Conservation (phyloP, 2,329 filamentous ascomycete genomes). For the Aureobasidium leucospermi region DNA sequence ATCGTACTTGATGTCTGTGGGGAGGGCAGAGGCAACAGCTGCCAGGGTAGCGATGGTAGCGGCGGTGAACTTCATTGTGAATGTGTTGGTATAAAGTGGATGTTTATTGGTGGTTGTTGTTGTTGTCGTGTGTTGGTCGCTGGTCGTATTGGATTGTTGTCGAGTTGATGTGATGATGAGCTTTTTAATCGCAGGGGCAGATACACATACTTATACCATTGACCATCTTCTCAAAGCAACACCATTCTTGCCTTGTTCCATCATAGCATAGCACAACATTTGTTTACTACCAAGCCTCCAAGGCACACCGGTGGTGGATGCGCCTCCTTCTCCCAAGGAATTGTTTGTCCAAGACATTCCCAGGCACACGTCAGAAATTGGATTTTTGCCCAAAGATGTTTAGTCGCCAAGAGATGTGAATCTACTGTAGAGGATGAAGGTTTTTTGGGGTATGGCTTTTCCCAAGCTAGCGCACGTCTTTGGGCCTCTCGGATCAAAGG, state of each 20-base stretch:
- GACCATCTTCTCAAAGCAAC: too few species aligned
- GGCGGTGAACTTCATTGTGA: constrained; percentile 15
- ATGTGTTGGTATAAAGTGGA: background rate
- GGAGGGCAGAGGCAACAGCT: constrained; percentile 8
- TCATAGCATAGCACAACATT: background rate
- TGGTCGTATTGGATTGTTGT: background rate
- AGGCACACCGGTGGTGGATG: background rate
- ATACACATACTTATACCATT: constrained; percentile 1
- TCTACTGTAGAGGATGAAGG: background rate
- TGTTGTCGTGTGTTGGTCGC: background rate
- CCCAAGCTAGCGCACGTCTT: background rate
- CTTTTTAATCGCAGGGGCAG: background rate
- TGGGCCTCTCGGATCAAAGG: background rate
- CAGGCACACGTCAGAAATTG: background rate
- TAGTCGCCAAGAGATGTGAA: background rate
- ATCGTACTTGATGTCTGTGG: constrained; percentile 2
- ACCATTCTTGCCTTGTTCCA: too few species aligned
- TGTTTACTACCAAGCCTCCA: background rate
- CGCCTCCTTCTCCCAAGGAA: background rate
- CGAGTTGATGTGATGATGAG: background rate
- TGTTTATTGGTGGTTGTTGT: background rate
- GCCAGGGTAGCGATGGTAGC: constrained; percentile 12
- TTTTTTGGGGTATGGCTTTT: background rate
- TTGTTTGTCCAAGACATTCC: background rate
- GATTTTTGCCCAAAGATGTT: background rate